phyloP scores from a whole-genome alignment of 768 basidiomycete species.

The Leccinum barrowsii region DNA sequence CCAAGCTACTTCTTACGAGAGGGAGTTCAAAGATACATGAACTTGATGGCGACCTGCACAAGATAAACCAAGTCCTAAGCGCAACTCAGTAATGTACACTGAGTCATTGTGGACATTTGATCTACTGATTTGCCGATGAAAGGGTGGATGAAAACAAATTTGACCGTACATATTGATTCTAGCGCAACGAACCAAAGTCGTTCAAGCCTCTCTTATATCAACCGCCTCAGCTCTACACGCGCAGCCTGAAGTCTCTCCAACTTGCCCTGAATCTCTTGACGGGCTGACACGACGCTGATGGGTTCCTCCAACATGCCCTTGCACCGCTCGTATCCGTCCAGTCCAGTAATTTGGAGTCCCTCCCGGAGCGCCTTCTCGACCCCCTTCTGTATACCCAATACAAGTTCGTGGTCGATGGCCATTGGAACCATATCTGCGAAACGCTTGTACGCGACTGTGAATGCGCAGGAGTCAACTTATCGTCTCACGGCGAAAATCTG shows the following conservation, averaged over 20 bases:
- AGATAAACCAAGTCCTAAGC: too few species aligned
- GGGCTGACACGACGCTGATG: slow-evolving; percentile 37
- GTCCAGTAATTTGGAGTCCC: slow-evolving; percentile 50
- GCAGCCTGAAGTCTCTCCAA: slow-evolving; percentile 48
- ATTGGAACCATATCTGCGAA: slow-evolving; percentile 42
- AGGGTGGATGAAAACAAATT: neutral
- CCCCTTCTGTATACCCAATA: slow-evolving; percentile 40
- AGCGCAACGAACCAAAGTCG: too few species aligned
- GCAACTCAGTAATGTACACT: neutral
- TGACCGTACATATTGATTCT: neutral
- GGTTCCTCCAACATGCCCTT: slow-evolving; percentile 51
- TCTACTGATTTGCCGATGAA: neutral
- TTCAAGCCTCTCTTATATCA: slow-evolving; percentile 14
- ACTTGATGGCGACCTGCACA: too few species aligned
- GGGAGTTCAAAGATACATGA: neutral
- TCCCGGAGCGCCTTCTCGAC: slow-evolving; percentile 44
- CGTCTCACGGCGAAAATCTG: neutral
- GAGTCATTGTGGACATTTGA: neutral
- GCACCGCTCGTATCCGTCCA: slow-evolving; percentile 45
- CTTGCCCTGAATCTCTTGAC: slow-evolving; percentile 50
- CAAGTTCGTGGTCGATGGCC: slow-evolving; percentile 36
- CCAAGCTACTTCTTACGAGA: slow-evolving; percentile 39
- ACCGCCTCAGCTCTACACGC: slow-evolving; percentile 33
- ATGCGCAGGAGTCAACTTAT: neutral
- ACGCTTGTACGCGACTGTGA: slow-evolving; percentile 45